Evolutionary conservation across 805 yeast genomes (phyloP), one percentile per base, ranked within the genome.

Genomic region (Starmerella stigmatis): DNA sequence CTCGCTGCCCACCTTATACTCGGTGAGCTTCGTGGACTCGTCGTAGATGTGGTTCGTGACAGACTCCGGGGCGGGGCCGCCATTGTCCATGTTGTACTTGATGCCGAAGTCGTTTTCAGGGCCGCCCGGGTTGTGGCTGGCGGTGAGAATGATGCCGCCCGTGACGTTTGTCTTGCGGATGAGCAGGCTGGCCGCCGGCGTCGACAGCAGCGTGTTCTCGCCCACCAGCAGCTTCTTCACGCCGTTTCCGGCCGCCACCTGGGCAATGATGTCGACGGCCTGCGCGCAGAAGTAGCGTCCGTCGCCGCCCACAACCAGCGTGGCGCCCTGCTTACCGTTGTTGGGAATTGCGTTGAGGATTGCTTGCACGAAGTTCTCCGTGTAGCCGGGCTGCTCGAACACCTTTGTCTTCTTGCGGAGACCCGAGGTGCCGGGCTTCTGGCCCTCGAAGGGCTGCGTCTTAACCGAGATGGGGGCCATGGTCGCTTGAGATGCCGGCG

Each of bases 401-500:
- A 85, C 88, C 20, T 71, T 72, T 35, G 89, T 94, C 68, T 81
- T 86, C 72, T 89, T 89, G 60, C 98, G 76, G 40, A 89, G 76
- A 20, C 98, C 98, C 7, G 97, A 89, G 19, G 98, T 89, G 29
- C 98, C 98, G 11, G 98, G 97, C 63, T 88, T 92, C 64, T 89
- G 98, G 67, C 88, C 98, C 34, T 66, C 71, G 64, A 76, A 89
- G 0, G 95, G 79, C 11, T 73, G 76, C 19, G 97, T 88, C 30
- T 73, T 60, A 34, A 84, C 70, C 9, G 43, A 20, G 17, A 48
- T 32, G 33, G 40, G 22, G 10, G 51, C 22, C 51, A 48, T 48
- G 17, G 27, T n/a, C n/a, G n/a, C n/a, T n/a, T n/a, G n/a, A n/a
- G n/a, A n/a, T n/a, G n/a, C n/a, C n/a, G n/a, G n/a, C n/a, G n/a